phyloP scores from a whole-genome alignment of 1,284 basidiomycete species.

The Trametes versicolor region DNA sequence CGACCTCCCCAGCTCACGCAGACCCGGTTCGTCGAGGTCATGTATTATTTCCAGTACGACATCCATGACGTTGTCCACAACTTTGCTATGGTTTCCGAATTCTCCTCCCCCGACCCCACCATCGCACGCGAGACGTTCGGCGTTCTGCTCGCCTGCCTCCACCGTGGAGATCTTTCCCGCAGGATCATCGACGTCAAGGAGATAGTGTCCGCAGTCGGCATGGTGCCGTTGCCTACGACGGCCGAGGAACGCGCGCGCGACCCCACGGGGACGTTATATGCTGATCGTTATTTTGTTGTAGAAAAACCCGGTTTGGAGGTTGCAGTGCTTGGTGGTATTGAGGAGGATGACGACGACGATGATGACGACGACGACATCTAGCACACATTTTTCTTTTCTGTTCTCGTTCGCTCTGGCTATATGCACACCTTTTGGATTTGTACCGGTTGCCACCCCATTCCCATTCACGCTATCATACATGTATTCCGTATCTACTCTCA shows the following conservation, averaged over 20 bases:
- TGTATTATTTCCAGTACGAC: not conserved
- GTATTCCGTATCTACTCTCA: too few relatives aligned
- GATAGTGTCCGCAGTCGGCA: constrained; percentile 17
- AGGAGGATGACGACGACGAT: not conserved
- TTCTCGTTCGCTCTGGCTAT: too few relatives aligned
- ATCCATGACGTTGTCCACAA: not conserved
- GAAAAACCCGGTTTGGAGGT: constrained; percentile 17
- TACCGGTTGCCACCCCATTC: too few relatives aligned
- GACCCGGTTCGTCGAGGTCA: not conserved
- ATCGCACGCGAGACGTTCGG: not conserved
- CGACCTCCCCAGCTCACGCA: not conserved
- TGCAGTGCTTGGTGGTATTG: constrained; percentile 2
- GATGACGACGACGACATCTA: not conserved
- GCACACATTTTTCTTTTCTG: too few relatives aligned
- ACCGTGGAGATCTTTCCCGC: not conserved
- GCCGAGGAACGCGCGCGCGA: not conserved
- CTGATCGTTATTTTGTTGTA: constrained; percentile 7
- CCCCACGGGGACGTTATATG: not conserved
- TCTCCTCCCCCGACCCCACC: not conserved
- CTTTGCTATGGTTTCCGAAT: constrained; percentile 18
- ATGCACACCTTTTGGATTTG: too few relatives aligned
- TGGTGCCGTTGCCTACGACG: constrained; percentile 19
- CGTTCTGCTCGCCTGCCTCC: constrained; percentile 13
- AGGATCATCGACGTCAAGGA: constrained; percentile 18
- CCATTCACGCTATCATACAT: too few relatives aligned